A percentile compares a stretch with the other conserved stretches of the same genome.
Evolutionary conservation across 345 rosid genomes (phyloP).

Genomic region (Eucalyptus pumila): DNA sequence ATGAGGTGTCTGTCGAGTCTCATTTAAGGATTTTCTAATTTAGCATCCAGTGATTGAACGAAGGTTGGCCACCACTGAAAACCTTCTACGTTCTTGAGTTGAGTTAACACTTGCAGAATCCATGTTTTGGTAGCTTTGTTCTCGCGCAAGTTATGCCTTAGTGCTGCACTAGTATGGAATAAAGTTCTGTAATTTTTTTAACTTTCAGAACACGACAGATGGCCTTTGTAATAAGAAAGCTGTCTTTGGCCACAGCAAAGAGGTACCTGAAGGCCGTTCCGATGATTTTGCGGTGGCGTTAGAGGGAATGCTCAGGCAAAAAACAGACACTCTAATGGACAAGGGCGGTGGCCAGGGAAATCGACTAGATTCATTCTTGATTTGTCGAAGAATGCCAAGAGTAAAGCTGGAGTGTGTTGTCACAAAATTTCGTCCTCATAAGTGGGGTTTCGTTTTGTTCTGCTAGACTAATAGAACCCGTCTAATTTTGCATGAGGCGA

Average conservation of each 20-base stretch:
- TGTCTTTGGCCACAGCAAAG: slow-evolving; percentile 48
- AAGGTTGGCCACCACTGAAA: neutral
- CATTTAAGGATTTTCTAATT: neutral
- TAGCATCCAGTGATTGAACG: neutral
- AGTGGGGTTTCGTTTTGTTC: neutral
- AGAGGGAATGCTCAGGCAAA: slow-evolving; percentile 63
- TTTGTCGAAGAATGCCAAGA: slow-evolving; percentile 31
- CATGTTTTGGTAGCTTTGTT: neutral
- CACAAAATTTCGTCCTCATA: neutral
- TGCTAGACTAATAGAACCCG: neutral
- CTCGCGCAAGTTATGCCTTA: neutral
- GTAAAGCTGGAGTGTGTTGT: slow-evolving; percentile 23
- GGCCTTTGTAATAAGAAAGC: slow-evolving; percentile 43
- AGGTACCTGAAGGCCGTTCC: slow-evolving; percentile 67
- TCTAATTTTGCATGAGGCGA: slow-evolving; percentile 4
- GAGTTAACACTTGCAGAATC: neutral
- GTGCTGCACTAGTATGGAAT: neutral
- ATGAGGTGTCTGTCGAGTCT: neutral
- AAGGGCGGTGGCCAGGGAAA: slow-evolving; percentile 51
- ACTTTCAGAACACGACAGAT: slow-evolving; percentile 53
- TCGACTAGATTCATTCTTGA: slow-evolving; percentile 26
- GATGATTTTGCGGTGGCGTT: slow-evolving; percentile 57
- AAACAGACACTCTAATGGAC: slow-evolving; percentile 64
- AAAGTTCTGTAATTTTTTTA: neutral
- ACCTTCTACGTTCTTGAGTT: neutral